phyloP scores from a whole-genome alignment of 208 protist species.

The Blechomonas ayalai region DNA sequence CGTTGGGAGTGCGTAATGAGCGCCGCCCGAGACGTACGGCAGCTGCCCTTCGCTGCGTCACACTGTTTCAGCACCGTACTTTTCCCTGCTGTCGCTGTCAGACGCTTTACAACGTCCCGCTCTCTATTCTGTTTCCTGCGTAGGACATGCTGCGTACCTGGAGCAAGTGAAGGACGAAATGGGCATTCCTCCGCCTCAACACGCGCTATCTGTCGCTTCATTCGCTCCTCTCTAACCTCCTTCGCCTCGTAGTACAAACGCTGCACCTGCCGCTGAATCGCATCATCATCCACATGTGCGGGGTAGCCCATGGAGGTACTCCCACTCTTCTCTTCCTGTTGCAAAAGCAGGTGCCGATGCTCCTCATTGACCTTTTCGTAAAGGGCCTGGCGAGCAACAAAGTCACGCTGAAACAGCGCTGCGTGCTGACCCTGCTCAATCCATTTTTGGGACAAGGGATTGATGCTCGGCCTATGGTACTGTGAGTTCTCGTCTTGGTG shows the following conservation, averaged over 20 bases:
- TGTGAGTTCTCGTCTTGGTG: background rate
- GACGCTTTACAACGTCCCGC: constrained; percentile 58
- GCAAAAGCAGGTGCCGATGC: constrained; percentile 15
- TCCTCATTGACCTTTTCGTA: constrained; percentile 57
- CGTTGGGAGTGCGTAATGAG: no score
- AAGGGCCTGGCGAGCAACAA: constrained; percentile 58
- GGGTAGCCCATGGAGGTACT: constrained; percentile 5
- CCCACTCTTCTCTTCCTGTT: constrained; percentile 1
- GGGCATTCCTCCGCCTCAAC: constrained; percentile 26
- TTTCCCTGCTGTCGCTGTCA: constrained; percentile 14
- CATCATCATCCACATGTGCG: no score
- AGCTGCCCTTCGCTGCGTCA: no score
- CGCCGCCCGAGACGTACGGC: no score
- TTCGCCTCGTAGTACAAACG: constrained; percentile 47
- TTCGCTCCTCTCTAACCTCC: constrained; percentile 13
- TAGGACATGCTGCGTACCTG: constrained; percentile 49
- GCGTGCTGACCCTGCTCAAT: constrained; percentile 65
- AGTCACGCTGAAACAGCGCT: constrained; percentile 57
- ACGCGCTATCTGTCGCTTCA: constrained; percentile 3
- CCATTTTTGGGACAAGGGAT: constrained; percentile 51
- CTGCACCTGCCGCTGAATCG: constrained; percentile 29
- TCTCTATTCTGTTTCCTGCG: constrained; percentile 25
- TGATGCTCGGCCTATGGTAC: constrained; percentile 34
- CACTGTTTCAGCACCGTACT: no score
- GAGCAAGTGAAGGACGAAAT: constrained; percentile 54